Percentiles rank a stretch among this genome's conserved stretches.
phyloP scores from a whole-genome alignment of 2,329 filamentous ascomycete genomes.

The Phialophora tarda region DNA sequence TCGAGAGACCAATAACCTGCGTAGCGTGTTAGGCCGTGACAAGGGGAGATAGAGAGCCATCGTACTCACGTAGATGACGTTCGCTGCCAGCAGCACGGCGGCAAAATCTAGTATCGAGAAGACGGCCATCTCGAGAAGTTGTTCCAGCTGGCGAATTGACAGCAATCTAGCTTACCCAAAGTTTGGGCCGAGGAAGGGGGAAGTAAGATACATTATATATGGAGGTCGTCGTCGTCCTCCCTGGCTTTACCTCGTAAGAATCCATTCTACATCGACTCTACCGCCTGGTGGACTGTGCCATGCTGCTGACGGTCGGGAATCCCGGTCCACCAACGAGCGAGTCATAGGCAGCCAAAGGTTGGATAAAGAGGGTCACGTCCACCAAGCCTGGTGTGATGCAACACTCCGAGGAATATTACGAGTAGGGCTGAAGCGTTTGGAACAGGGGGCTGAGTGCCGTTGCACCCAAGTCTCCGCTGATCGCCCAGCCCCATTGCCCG shows the following conservation, averaged over 20 bases:
- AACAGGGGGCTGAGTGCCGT: not conserved
- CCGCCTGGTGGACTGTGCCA: not conserved
- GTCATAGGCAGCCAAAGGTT: not conserved
- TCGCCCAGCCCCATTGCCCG: not conserved
- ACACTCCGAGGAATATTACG: not conserved
- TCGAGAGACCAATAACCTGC: conserved; percentile 24
- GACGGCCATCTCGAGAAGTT: conserved; percentile 15
- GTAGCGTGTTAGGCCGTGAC: conserved; percentile 1
- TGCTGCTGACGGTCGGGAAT: not conserved
- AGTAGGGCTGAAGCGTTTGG: not conserved
- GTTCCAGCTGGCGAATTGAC: not conserved
- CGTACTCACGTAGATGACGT: conserved; percentile 27
- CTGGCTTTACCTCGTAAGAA: not conserved
- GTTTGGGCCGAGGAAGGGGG: not conserved
- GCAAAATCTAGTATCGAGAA: conserved; percentile 15
- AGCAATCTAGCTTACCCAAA: not conserved
- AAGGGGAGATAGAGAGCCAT: not conserved
- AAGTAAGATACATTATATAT: not conserved
- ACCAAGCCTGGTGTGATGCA: not conserved
- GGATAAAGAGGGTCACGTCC: not conserved
- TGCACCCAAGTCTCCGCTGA: not conserved
- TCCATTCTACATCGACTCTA: not conserved
- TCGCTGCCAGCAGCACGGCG: conserved; percentile 12
- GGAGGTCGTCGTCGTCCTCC: not conserved
- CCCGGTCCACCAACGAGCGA: not conserved